Conservation (phyloP, 1,284 basidiomycete species). For the Trametes pubescens region DNA sequence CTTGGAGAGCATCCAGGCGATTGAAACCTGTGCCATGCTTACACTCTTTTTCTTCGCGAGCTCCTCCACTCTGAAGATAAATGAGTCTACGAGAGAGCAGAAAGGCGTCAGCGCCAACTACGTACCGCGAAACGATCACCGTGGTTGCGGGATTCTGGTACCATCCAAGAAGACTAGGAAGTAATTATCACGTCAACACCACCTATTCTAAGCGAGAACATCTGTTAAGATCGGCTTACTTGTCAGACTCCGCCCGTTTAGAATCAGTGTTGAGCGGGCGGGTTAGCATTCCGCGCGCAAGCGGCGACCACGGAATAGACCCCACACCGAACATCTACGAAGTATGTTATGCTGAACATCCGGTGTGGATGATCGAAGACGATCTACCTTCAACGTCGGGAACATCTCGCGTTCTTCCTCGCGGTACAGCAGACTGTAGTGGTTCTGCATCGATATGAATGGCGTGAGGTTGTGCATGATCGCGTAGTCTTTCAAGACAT, state of each 20-base stretch:
- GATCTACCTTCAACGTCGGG: slow-evolving; percentile 45
- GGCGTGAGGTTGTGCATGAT: slow-evolving; percentile 51
- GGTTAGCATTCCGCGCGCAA: slow-evolving; percentile 48
- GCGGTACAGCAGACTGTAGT: slow-evolving; percentile 53
- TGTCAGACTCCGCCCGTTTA: slow-evolving; percentile 36
- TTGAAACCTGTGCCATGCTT: slow-evolving; percentile 49
- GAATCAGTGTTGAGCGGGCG: slow-evolving; percentile 41
- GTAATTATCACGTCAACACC: not conserved
- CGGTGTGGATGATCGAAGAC: not conserved
- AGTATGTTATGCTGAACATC: not conserved
- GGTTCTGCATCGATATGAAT: slow-evolving; percentile 64
- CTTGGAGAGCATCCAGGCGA: slow-evolving; percentile 48
- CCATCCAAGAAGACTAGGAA: slow-evolving; percentile 5
- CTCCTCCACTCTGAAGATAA: slow-evolving; percentile 44
- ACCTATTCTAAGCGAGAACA: not conserved
- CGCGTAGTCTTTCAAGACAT: slow-evolving; percentile 38
- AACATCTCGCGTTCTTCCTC: slow-evolving; percentile 62
- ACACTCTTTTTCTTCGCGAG: slow-evolving; percentile 45
- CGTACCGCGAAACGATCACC: slow-evolving; percentile 15
- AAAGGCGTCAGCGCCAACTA: not conserved
- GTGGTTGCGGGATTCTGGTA: slow-evolving; percentile 8
- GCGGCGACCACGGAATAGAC: slow-evolving; percentile 52
- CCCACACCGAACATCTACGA: slow-evolving; percentile 46
- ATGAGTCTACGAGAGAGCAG: not conserved
- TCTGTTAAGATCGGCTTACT: slow-evolving; percentile 14